Evolutionary conservation across 2,329 filamentous ascomycete genomes (phyloP).

Genomic region (Sporothrix inflata): DNA sequence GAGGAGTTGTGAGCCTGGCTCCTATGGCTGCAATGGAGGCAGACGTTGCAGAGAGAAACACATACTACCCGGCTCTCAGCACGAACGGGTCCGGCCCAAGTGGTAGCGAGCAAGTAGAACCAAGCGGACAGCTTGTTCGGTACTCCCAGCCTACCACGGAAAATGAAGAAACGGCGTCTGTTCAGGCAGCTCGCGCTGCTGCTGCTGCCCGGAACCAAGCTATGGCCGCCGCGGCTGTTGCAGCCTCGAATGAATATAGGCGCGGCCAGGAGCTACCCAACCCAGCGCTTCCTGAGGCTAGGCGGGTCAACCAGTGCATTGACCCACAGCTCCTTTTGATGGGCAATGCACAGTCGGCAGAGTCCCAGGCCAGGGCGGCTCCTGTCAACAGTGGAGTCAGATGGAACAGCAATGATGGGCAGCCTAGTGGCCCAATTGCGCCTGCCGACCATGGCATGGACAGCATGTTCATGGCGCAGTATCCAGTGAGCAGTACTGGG

Average conservation of each 20-base stretch:
- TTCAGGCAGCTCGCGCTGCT: neutral
- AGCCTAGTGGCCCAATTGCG: no score
- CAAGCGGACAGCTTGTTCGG: neutral
- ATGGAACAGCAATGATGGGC: neutral
- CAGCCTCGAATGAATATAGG: neutral
- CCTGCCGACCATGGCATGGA: neutral
- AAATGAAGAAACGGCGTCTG: neutral
- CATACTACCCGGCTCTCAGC: neutral
- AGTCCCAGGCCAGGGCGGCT: neutral
- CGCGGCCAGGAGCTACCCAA: neutral
- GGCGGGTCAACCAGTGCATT: neutral
- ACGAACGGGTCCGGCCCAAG: neutral
- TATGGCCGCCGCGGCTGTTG: neutral
- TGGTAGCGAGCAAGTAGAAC: neutral
- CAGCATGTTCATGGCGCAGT: neutral
- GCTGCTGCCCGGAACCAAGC: neutral
- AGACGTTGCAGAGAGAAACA: neutral
- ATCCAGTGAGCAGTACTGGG: neutral
- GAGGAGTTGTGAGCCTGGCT: neutral
- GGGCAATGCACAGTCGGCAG: neutral
- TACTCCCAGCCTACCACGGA: neutral
- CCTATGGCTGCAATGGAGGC: neutral
- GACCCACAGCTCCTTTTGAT: neutral
- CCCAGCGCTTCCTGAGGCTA: neutral
- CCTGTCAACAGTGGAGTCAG: neutral